Base-by-base conservation (phyloP, 176 grass and related monocot species). In the Oryza nivara region DNA sequence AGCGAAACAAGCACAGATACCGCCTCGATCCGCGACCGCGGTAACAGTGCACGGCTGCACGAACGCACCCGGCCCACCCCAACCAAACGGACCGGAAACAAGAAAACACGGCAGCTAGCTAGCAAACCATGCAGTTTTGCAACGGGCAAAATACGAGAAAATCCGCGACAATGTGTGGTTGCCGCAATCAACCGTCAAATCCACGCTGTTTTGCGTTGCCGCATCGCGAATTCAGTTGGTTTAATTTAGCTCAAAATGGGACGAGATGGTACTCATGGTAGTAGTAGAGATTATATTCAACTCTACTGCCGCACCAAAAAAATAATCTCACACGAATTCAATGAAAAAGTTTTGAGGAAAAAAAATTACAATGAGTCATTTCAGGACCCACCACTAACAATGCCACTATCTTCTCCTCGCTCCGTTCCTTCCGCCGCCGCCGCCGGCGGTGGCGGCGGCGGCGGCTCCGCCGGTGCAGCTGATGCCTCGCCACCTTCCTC, bases 141-240 rank as follows among this genome's bases (percentile, higher is more conserved):
- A 54, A 54, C 51, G 51, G 16, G 51, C 51, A 54, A 54, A 54
- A 54, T 2, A 54, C 15, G 5, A 54, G 51, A 19, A 17, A 54
- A 54, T 19, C 0, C 17, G 15, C 1, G 16, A 16, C 9, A 17
- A 17, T 17, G 15, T 51, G 35, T 36, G 35, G 35, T 28, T 28
- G 28, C 28, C 28, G 28, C 28, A 60, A 67, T 66, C 63, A 84
- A 75, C 84, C 76, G 74, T 35, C 88, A 43, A 89, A 85, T 89
- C 82, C 11, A 36, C 12, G 46, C 54, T 14, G 35, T 60, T 79
- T 69, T 16, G 82, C 14, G 26, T 60, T 14, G 35, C 48, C 41
- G 43, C 49, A 6, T 60, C 3, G 4, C 43, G 43, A 36, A 36
- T 36, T 2, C 22, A 1, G 26, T 15, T 23, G 35, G 74, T 3